Percentiles rank a stretch among this genome's conserved stretches.
Conservation (phyloP, 2,329 filamentous ascomycete species). For the Stagonosporopsis tanaceti region DNA sequence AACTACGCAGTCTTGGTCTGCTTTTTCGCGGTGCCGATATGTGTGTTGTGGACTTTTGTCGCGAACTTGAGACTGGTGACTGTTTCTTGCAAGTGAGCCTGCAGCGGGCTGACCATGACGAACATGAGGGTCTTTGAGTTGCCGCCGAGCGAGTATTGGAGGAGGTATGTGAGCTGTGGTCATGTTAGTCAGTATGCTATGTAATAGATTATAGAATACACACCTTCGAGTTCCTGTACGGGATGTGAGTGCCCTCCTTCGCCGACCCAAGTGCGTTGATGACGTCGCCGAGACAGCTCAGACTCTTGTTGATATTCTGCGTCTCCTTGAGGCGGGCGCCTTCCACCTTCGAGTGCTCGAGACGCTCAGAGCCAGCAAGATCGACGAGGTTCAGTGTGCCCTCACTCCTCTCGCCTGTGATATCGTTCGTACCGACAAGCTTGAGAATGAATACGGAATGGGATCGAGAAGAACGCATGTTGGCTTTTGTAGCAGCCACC, state of each 20-base stretch:
- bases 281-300: slow-evolving; percentile 92
- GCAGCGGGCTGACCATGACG: slow-evolving; percentile 93
- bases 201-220: slow-evolving; percentile 26
- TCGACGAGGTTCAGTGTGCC: slow-evolving; percentile 96
- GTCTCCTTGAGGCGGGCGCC: slow-evolving; percentile 92
- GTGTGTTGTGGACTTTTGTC: slow-evolving; percentile 91
- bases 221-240: slow-evolving; percentile 94
- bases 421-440: slow-evolving; percentile 70
- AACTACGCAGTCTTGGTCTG: slow-evolving; percentile 64
- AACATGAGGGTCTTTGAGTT: slow-evolving; percentile 99
- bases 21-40: slow-evolving; percentile 87
- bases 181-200: slow-evolving; percentile 15
- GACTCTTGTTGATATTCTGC: slow-evolving; percentile 94
- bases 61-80: slow-evolving; percentile 95
- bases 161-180: slow-evolving; percentile 80
- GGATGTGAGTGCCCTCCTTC: slow-evolving; percentile 79
- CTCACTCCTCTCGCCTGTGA: slow-evolving; percentile 84
- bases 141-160: slow-evolving; percentile 93
- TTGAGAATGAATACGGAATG: slow-evolving; percentile 95
- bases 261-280: slow-evolving; percentile 90
- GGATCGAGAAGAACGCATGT: slow-evolving; percentile 90
- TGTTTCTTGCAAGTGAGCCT: slow-evolving; percentile 90
- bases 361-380: slow-evolving; percentile 87
- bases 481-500: slow-evolving; percentile 96
- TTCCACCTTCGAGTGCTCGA: slow-evolving; percentile 86